Evolutionary conservation across 2,329 filamentous ascomycete genomes (phyloP).

Genomic region (Stagonosporopsis tanaceti): DNA sequence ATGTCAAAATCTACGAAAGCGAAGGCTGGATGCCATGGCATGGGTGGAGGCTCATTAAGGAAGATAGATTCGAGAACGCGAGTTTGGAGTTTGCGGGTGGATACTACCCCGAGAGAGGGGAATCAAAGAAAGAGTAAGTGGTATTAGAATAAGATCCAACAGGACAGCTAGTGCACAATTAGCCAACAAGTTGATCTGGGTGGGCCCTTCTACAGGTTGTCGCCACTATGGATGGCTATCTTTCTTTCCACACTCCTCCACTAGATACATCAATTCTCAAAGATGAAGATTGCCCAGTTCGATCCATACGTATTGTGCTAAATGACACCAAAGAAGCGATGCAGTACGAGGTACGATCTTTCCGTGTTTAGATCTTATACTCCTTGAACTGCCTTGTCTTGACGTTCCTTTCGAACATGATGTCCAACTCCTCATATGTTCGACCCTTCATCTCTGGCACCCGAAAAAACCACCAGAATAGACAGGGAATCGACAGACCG

Average conservation of each 20-base stretch:
- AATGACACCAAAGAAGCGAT: neutral
- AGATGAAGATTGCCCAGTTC: neutral
- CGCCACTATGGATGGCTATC: no score
- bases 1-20: conserved; percentile 53
- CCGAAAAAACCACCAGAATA: conserved; percentile 47
- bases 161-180: no score
- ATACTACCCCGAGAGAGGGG: conserved; percentile 55
- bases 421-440: conserved; percentile 51
- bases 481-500: conserved; percentile 38
- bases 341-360: no score
- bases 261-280: no score
- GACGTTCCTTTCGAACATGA: conserved; percentile 45
- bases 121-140: conserved; percentile 39
- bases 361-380: conserved; percentile 6
- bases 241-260: no score
- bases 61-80: conserved; percentile 53
- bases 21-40: conserved; percentile 44
- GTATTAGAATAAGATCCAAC: no score
- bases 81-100: conserved; percentile 60
- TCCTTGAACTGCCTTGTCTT: conserved; percentile 16
- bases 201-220: no score
- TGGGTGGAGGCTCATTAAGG: conserved; percentile 51
- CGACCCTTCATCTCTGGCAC: conserved; percentile 51
- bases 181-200: no score
- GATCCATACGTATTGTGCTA: neutral